Percentiles rank a stretch among this genome's conserved stretches.
Conservation (phyloP, 208 protist genomes). For the Crithidia expoeki region DNA sequence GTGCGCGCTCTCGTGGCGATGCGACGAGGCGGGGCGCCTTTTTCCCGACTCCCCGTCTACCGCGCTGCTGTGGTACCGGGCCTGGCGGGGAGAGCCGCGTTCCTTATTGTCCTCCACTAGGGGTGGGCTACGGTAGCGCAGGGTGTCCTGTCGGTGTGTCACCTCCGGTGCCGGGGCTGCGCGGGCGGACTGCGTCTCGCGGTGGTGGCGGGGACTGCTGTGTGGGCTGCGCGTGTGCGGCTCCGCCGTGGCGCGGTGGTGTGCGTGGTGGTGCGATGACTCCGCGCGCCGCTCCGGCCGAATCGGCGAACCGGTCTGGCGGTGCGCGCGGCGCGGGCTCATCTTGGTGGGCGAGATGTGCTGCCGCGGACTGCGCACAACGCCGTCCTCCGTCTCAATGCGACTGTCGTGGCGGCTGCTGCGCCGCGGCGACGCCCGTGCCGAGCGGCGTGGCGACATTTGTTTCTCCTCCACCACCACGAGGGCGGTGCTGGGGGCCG, state of each 20-base stretch:
- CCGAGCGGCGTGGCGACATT: conserved; percentile 15
- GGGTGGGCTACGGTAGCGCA: conserved; percentile 24
- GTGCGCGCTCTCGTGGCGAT: conserved; percentile 21
- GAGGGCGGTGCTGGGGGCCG: conserved; percentile 19
- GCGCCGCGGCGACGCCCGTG: conserved; percentile 23
- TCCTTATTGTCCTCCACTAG: conserved; percentile 6
- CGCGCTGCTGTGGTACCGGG: conserved; percentile 11
- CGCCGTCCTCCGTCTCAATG: conserved; percentile 9
- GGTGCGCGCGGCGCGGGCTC: conserved; percentile 21
- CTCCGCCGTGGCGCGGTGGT: conserved; percentile 16
- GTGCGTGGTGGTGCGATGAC: conserved; percentile 10
- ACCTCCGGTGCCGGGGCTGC: conserved; percentile 12
- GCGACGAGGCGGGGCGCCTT: conserved; percentile 3
- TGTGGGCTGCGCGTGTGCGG: conserved; percentile 16
- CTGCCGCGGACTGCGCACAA: conserved; percentile 24
- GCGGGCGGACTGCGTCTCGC: conserved; percentile 5
- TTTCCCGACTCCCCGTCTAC: conserved; percentile 9
- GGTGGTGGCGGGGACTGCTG: conserved; percentile 18
- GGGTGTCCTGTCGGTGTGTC: conserved; percentile 29
- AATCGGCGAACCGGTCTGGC: conserved; percentile 19
- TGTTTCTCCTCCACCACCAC: conserved; percentile 22
- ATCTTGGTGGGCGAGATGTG: conserved; percentile 3
- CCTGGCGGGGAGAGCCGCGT: conserved; percentile 13
- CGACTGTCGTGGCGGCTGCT: conserved; percentile 23
- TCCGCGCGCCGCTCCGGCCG: conserved; percentile 21